phyloP scores from a whole-genome alignment of 208 protist genomes.

The Porcisia deanei region DNA sequence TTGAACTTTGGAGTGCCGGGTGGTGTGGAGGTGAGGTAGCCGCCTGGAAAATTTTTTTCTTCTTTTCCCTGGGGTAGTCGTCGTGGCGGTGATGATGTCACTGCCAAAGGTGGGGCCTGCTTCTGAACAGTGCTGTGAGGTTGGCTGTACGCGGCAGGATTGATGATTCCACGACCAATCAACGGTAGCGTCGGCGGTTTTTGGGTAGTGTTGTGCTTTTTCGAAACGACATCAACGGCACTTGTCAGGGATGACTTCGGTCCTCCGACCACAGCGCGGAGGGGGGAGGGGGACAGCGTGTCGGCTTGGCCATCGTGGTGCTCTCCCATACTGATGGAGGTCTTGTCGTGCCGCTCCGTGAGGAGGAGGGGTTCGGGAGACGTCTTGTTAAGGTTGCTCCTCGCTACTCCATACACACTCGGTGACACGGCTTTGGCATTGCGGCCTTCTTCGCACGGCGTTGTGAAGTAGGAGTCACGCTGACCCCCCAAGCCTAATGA shows the following conservation, averaged over 20 bases:
- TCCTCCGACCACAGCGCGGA: background rate
- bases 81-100: background rate
- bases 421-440: background rate
- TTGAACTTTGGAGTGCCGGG: background rate
- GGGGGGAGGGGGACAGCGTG: background rate
- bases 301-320: background rate
- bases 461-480: constrained; percentile 6
- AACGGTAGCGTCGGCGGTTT: background rate
- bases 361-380: background rate
- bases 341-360: background rate
- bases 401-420: background rate
- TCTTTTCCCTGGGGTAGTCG: background rate
- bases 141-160: background rate
- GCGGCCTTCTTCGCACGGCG: background rate
- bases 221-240: too few species aligned
- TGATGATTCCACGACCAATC: background rate
- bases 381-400: background rate
- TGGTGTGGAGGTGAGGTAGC: constrained; percentile 20
- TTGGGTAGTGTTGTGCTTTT: background rate
- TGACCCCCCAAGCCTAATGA: constrained; percentile 8
- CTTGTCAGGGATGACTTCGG: background rate
- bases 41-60: background rate
- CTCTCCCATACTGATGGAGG: background rate
- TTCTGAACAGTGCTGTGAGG: background rate
- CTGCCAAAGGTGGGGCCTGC: background rate